Base-by-base conservation (phyloP, 495 filamentous ascomycete species). In the Talaromyces nanjingensis region DNA sequence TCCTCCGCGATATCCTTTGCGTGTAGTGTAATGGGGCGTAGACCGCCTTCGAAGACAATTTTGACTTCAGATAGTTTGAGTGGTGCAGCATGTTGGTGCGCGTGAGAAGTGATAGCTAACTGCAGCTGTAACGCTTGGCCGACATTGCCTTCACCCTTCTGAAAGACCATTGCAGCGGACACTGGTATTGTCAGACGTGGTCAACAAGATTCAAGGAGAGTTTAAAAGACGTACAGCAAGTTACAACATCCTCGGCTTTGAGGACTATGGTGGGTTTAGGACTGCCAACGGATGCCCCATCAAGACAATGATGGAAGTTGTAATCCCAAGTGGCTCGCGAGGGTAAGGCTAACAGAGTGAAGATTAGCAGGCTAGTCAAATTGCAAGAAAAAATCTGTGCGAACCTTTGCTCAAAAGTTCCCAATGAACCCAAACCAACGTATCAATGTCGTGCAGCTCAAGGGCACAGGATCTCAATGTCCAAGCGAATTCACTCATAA, bases 351-450 rank as follows among this genome's bases (percentile, higher is more conserved):
- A 47, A 68, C n/a, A 20, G 52, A 57, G 45, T n/a, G 7, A 49
- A 47, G 25, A 29, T 25, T 45, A 20, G n/a, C 25, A 22, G 25
- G 18, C 56, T 16, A 66, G n/a, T 37, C 37, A 52, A 25, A 16
- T 49, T 29, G 42, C 20, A 29, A 6, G 56, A 20, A 25, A 27
- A 49, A 16, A 55, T 52, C n/a, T 12, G 47, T 11, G 74, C 89
- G 73, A 72, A 92, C 89, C 77, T 64, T 75, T 78, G 67, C 86
- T 87, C 64, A 91, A 75, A 34, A 97, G 79, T 70, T 97, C 93
- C 86, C 92, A 93, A 60, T 91, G 87, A n/a, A 93, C 87, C 39
- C 84, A 82, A 29, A 97, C 70, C 9, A 93, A 75, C 14, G 85
- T 82, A 47, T 87, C 86, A 12, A 79, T 79, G 66, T 92, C 85